Evolutionary conservation across 768 basidiomycete genomes (phyloP).

Genomic region (Kondoa subrosea): DNA sequence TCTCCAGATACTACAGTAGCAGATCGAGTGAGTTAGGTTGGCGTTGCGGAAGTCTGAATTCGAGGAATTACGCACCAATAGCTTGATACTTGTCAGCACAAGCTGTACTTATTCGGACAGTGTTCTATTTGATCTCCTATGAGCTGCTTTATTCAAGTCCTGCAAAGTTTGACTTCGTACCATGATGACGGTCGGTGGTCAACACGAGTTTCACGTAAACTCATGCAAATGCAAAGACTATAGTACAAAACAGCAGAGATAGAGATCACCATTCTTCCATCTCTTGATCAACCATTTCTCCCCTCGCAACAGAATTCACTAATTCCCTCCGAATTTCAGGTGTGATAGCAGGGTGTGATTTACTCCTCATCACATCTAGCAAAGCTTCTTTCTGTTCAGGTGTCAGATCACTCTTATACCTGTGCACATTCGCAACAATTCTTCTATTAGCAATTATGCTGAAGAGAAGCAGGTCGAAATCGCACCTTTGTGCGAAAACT

Average conservation of each 20-base stretch:
- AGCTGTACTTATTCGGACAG: neutral
- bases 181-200: no score
- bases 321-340: conserved; percentile 80
- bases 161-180: no score
- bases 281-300: conserved; percentile 49
- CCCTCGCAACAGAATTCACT: conserved; percentile 67
- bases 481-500: conserved; percentile 77
- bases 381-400: conserved; percentile 95
- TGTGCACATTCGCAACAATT: conserved; percentile 29
- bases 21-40: neutral
- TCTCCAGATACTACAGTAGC: neutral
- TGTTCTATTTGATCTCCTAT: neutral
- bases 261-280: conserved; percentile 15
- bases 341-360: conserved; percentile 72
- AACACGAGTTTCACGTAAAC: no score
- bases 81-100: neutral
- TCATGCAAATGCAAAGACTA: no score
- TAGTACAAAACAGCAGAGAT: neutral
- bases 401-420: conserved; percentile 83
- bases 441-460: neutral
- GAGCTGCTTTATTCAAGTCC: neutral
- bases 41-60: neutral
- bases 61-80: neutral
- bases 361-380: conserved; percentile 73
- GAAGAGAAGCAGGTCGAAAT: neutral